phyloP scores from a whole-genome alignment of 2,329 filamentous ascomycete species.

The Fusarium sp. region DNA sequence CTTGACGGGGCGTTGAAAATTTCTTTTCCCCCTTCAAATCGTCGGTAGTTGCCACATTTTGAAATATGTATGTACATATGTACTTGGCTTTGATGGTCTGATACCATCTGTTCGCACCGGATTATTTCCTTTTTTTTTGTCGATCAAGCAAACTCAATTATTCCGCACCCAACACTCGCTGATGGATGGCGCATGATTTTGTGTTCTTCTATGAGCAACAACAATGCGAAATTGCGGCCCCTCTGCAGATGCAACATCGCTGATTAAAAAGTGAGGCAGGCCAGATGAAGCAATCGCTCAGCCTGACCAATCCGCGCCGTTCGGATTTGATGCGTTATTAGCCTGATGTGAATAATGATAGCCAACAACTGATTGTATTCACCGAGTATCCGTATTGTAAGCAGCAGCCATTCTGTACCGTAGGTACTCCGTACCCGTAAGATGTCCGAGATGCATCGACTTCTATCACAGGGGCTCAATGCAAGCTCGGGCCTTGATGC shows the following conservation, averaged over 20 bases:
- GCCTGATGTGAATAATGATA: not conserved
- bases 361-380: not conserved
- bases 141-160: not conserved
- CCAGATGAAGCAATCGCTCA: slow-evolving; percentile 5
- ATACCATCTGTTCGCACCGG: not conserved
- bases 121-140: not conserved
- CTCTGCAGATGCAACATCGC: slow-evolving; percentile 8
- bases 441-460: not conserved
- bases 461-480: not conserved
- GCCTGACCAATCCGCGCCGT: not conserved
- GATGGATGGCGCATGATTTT: not conserved
- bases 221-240: slow-evolving; percentile 16
- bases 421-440: too few relatives aligned
- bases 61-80: not conserved
- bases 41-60: slow-evolving; percentile 44
- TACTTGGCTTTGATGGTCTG: slow-evolving; percentile 8
- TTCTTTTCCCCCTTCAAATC: slow-evolving; percentile 41
- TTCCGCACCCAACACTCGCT: not conserved
- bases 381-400: not conserved
- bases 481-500: not conserved
- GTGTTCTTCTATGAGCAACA: slow-evolving; percentile 12
- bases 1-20: slow-evolving; percentile 30
- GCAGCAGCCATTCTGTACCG: not conserved
- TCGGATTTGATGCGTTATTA: slow-evolving; percentile 5
- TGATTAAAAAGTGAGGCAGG: slow-evolving; percentile 22